Base-by-base conservation (phyloP, 106 monocot species). In the Dactylorhiza incarnata region DNA sequence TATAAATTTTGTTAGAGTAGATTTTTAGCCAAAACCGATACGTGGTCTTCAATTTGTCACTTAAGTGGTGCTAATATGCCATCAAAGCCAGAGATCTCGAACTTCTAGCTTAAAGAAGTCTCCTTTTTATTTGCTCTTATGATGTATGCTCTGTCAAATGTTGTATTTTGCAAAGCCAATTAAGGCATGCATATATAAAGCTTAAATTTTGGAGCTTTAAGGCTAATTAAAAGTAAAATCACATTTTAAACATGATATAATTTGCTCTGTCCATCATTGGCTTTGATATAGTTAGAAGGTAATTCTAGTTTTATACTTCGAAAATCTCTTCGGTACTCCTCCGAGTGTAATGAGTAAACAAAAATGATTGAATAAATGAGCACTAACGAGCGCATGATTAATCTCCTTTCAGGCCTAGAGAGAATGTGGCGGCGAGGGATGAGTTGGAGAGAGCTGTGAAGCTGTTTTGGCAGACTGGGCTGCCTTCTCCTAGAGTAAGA, bases 401-500 rank as follows among this genome's bases (percentile, higher is more conserved):
- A 51, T 24, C 10, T 22, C 43, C 47, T 82, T 69, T 46, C 52
- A 94, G 97, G 83, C 94, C 97, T 19, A 51, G 23, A 12, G 91
- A 94, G 68, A 94, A 91, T 80, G 91, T 89, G 80, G 88, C 43
- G 74, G 91, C 97, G 53, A 71, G 84, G 45, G 51, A 49, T 49
- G 89, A 91, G 77, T 78, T 94, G 24, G 94, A 90, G 72, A 99
- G 74, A 81, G 94, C 94, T 22, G 78, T 91, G 48, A 73, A 99
- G 70, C 83, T 89, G 77, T 88, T 94, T 54, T 99, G 94, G 97
- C 82, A 89, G 25, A 73, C 87, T 51, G 86, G 91, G 7, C 37
- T 94, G 20, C 91, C 93, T 68, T 91, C 93, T 47, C 96, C 96
- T 4, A 86, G 95, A 73, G 95, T 95, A 86, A 68, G 78, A 13